Percentiles rank a stretch among this genome's conserved stretches.
Evolutionary conservation across 2,329 filamentous ascomycete genomes (phyloP).

Genomic region (Penicillium janthinellum): DNA sequence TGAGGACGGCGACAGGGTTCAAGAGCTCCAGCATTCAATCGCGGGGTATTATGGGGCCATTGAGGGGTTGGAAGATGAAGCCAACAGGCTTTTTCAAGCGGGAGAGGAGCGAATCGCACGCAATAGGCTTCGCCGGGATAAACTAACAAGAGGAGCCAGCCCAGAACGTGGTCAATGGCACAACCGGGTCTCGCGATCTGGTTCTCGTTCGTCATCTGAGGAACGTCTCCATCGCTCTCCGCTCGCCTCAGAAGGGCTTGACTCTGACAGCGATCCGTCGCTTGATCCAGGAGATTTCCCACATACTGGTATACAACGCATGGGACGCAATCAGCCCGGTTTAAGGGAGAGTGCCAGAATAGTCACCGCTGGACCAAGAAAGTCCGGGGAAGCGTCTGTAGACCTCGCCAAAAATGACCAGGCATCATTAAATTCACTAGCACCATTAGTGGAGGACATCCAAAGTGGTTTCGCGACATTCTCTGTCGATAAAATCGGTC

Average conservation of each 20-base stretch:
- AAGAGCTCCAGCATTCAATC: background rate
- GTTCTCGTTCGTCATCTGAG: background rate
- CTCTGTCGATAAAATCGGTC: background rate
- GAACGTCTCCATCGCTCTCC: background rate
- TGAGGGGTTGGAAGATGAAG: background rate
- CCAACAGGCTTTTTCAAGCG: background rate
- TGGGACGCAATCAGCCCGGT: background rate
- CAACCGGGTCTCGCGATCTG: background rate
- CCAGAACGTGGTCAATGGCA: background rate
- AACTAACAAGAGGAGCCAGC: background rate
- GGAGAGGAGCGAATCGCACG: background rate
- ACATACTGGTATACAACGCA: background rate
- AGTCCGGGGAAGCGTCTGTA: background rate
- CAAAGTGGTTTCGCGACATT: background rate
- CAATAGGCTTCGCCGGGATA: background rate
- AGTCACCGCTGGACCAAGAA: background rate
- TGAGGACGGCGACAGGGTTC: background rate
- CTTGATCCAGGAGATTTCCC: background rate
- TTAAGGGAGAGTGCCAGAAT: background rate
- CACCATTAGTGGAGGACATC: background rate
- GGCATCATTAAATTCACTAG: background rate
- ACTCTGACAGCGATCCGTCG: background rate
- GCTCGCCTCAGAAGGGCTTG: background rate
- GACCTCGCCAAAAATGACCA: background rate
- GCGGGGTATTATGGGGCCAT: background rate